Evolutionary conservation across 2,329 filamentous ascomycete species (phyloP).

Genomic region (Cryphonectria carpinicola): DNA sequence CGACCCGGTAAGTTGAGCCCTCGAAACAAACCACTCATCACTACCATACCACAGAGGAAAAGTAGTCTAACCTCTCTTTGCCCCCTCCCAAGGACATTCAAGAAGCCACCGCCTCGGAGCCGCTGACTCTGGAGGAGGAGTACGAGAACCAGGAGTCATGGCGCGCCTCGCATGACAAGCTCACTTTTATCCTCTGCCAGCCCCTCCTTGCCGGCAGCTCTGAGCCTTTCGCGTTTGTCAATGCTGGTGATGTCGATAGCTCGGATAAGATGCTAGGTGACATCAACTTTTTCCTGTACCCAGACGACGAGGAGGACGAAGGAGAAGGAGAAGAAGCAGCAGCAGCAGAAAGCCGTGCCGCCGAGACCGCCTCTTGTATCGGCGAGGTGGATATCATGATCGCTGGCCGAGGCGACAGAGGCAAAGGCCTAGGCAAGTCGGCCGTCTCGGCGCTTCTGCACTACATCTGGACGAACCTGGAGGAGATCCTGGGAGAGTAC

Average conservation of each 20-base stretch:
- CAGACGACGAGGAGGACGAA: constrained; percentile 56
- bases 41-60: not conserved
- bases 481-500: constrained; percentile 62
- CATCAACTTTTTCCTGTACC: constrained; percentile 78
- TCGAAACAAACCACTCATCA: not conserved
- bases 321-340: constrained; percentile 29
- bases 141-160: constrained; percentile 90
- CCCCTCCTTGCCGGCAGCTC: constrained; percentile 38
- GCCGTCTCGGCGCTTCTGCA: constrained; percentile 70
- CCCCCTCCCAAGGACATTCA: constrained; percentile 65
- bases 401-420: constrained; percentile 59
- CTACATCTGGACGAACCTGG: constrained; percentile 64
- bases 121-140: constrained; percentile 78
- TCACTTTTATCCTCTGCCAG: constrained; percentile 86
- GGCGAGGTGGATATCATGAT: constrained; percentile 92
- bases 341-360: not conserved
- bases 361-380: constrained; percentile 40
- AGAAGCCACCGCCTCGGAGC: constrained; percentile 85
- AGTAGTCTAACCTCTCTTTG: not conserved
- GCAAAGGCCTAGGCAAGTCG: constrained; percentile 66
- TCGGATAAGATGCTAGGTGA: constrained; percentile 69
- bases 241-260: constrained; percentile 55
- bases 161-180: constrained; percentile 80
- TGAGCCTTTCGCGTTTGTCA: constrained; percentile 29
- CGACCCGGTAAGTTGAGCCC: constrained; percentile 60